phyloP scores from a whole-genome alignment of 257 asterid species.

The Parsonsia alboflavescens region DNA sequence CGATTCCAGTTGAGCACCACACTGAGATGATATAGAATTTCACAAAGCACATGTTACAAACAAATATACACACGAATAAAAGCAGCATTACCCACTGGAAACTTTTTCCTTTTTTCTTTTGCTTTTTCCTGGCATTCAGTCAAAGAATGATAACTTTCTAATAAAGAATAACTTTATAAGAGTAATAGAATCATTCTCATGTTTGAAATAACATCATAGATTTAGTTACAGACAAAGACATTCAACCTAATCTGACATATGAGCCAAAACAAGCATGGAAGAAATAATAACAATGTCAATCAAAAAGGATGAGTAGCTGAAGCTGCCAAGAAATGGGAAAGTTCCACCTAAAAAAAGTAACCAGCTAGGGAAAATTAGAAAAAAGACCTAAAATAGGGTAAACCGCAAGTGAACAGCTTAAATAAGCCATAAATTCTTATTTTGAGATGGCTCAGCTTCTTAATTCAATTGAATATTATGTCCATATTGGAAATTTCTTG shows the following conservation, averaged over 20 bases:
- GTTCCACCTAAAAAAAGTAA: background rate
- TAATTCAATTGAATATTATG: background rate
- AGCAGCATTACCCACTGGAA: background rate
- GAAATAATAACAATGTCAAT: background rate
- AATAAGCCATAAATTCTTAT: background rate
- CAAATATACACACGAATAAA: too few species aligned
- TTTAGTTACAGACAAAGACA: slow-evolving; percentile 19
- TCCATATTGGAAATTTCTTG: background rate
- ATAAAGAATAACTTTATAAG: slow-evolving; percentile 3
- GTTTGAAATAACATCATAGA: slow-evolving; percentile 4
- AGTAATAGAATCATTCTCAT: background rate
- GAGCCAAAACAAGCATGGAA: background rate
- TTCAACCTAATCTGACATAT: slow-evolving; percentile 6
- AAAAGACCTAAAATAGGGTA: background rate
- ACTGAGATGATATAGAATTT: background rate
- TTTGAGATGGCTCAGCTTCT: background rate
- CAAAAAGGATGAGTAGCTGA: background rate
- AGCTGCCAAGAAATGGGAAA: background rate
- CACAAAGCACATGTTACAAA: too few species aligned
- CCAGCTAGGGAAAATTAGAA: background rate
- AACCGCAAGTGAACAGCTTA: background rate
- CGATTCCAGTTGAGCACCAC: background rate
- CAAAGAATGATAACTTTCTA: slow-evolving; percentile 8
- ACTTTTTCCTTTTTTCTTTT: background rate
- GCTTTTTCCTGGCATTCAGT: background rate